Base-by-base conservation (phyloP, 345 rosid genomes). In the Adansonia digitata region DNA sequence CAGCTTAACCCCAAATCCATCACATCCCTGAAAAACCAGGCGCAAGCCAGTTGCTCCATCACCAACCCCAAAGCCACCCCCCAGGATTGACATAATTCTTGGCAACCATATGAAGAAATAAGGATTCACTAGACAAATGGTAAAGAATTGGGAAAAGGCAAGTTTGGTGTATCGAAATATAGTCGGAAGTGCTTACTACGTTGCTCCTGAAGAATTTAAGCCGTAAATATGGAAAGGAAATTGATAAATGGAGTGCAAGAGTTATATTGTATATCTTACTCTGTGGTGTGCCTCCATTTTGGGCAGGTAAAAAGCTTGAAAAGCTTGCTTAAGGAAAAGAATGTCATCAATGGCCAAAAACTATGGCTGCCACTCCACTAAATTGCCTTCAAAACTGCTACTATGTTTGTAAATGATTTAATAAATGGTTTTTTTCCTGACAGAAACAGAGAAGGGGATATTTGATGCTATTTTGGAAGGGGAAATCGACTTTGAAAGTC, bases 181-280 rank as follows among this genome's bases (percentile, higher is more conserved):
- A 48, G 97, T 92, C 0, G 97, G 97, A 43, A 92, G 97, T 81
- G 97, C 97, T 49, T 94, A 94, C 85, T 94, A 92, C 69, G 92
- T 94, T 83, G 98, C 98, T 79, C 97, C 97, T 64, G 97, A 91
- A 82, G 98, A n/a, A n/a, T n/a, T 94, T 15, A 75, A 92, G 75
- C 81, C 89, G 97, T 61, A 86, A 87, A 42, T 94, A 94, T n/a
- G 97, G 98, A 49, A 92, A 91, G 86, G 98, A 94, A 80, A 92
- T 92, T 8, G 97, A 94, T 73, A 70, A 90, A 60, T 94, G 98
- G 98, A 92, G 97, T 83, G 98, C 95, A 27, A 95, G 97, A 29
- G 89, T 94, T 72, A 91, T 94, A 48, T 78, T 91, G 55, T 94
- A 94, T 76, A 88, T 94, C 80, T 92, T 94, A 56, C 92, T 94